Evolutionary conservation across 1,284 basidiomycete species (phyloP), one percentile per base, ranked within the genome.

Genomic region (Malassezia cuniculi): DNA sequence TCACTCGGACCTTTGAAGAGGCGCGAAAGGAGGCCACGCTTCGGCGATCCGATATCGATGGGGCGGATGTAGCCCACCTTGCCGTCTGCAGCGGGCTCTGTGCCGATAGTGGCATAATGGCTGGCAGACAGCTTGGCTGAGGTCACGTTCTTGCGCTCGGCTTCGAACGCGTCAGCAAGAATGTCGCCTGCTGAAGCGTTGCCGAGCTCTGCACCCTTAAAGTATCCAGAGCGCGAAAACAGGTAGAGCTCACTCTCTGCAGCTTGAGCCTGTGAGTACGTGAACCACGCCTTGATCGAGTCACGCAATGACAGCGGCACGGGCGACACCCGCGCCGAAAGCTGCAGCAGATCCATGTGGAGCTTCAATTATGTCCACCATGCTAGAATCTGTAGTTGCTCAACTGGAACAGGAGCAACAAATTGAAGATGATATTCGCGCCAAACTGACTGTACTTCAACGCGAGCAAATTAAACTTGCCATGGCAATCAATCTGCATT

Each of bases 61-160:
- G 52, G 41, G 18, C 56, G 52, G 22, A 60, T 48, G 35, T 42
- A 52, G 18, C 58, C 58, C 3, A 61, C 52, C 32, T 61, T 60
- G 31, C 55, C 60, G 29, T 60, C 47, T 7, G 34, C 34, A 4
- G 48, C 49, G 9, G 9, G 16, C 20, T 40, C 19, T 3, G 24
- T 36, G 9, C 34, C 44, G 0, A 47, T 26, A 18, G 44, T 47
- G n/a, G 20, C 17, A 16, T 30, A 36, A 12, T 25, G 8, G 12
- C 33, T 48, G 33, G 31, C 47, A 34, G 25, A 39, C 17, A 3
- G 47, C 37, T 8, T 29, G n/a, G 8, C 6, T 5, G 19, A 9
- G 0, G 17, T 6, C 1, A 3, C 36, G 3, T 47, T 31, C 2
- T 44, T 47, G 9, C 47, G 39, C 9, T 48, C 48, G 10, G 48